Conservation (phyloP, 2,329 filamentous ascomycete species). For the Trichophyton rubrum region DNA sequence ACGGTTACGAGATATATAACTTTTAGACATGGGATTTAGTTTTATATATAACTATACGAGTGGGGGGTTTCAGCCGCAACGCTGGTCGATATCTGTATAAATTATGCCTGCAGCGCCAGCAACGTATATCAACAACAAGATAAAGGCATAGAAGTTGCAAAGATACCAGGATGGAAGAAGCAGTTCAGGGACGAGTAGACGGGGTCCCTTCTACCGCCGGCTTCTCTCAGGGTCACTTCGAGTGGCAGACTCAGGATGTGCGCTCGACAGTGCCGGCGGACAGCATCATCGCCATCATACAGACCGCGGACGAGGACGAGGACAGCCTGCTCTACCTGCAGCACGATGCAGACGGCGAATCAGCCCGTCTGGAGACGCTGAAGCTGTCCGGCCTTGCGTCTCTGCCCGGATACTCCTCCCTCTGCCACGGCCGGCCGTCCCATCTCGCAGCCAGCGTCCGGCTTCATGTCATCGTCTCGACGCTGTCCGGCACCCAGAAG, state of each 20-base stretch:
- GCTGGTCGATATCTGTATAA: too few relatives aligned
- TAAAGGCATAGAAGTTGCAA: too few relatives aligned
- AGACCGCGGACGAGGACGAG: neutral
- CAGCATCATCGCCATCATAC: neutral
- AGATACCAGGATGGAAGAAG: neutral
- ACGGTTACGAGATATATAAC: too few relatives aligned
- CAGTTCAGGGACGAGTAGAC: neutral
- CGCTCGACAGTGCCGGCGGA: neutral
- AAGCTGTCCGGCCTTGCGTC: neutral
- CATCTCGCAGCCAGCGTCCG: constrained; percentile 13
- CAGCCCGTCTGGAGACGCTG: neutral
- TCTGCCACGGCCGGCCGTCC: neutral
- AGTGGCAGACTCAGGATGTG: neutral
- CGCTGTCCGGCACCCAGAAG: constrained; percentile 49
- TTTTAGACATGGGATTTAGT: neutral
- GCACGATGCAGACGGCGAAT: neutral
- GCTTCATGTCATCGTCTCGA: constrained; percentile 53
- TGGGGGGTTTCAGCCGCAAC: too few relatives aligned
- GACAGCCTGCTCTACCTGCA: neutral
- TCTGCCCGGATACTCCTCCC: neutral
- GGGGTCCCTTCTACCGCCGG: neutral
- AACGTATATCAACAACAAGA: neutral
- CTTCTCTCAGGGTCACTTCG: neutral
- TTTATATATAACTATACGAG: neutral
- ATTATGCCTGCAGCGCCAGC: neutral